A percentile compares a stretch with the other conserved stretches of the same genome.
Conservation (phyloP, 2,329 filamentous ascomycete genomes). For the Clarireedia homoeocarpa region DNA sequence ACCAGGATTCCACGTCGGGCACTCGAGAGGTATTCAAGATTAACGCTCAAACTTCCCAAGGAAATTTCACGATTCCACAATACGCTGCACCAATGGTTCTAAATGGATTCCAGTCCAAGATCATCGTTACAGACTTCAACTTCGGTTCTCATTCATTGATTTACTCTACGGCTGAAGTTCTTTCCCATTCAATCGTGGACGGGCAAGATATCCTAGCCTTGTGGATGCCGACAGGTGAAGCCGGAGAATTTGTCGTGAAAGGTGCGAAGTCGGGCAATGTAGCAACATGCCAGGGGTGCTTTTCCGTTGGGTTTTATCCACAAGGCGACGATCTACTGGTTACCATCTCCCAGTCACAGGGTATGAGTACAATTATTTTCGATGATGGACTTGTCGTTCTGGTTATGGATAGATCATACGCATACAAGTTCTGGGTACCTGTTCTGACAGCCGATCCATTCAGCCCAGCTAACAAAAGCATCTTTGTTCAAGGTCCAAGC, state of each 20-base stretch:
- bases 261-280: conserved; percentile 45
- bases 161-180: conserved; percentile 48
- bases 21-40: conserved; percentile 47
- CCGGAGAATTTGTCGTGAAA: conserved; percentile 45
- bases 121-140: conserved; percentile 51
- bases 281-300: conserved; percentile 35
- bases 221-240: conserved; percentile 47
- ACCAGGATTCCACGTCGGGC: conserved; percentile 43
- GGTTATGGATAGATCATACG: conserved; percentile 44
- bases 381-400: conserved; percentile 41
- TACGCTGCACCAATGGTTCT: conserved; percentile 41
- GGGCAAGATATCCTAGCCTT: conserved; percentile 40
- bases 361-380: conserved; percentile 39
- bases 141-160: conserved; percentile 44
- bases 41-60: conserved; percentile 46
- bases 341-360: conserved; percentile 41
- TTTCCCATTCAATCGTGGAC: conserved; percentile 43
- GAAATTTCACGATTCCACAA: conserved; percentile 45
- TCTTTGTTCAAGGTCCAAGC: conserved; percentile 45
- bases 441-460: conserved; percentile 36
- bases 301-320: conserved; percentile 35
- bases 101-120: conserved; percentile 54
- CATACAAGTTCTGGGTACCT: conserved; percentile 51
- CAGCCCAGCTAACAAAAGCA: conserved; percentile 26
- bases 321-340: conserved; percentile 36